phyloP scores from a whole-genome alignment of 345 rosid genomes.

The Bruguiera sexangula region DNA sequence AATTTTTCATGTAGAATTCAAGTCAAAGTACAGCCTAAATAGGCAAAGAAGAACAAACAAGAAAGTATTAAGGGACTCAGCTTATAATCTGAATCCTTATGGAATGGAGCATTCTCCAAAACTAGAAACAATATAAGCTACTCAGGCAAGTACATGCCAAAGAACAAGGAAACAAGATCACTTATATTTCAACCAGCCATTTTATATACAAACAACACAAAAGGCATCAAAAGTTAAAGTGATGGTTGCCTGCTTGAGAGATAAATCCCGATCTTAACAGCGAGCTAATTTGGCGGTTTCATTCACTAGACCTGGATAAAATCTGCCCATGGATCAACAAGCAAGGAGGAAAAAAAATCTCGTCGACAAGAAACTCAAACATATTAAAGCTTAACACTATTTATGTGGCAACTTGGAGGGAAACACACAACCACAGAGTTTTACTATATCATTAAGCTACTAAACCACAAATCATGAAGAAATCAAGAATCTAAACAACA shows the following conservation, averaged over 20 bases:
- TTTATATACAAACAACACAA: not conserved
- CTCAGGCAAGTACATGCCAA: too few relatives aligned
- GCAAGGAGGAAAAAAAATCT: constrained; percentile 9
- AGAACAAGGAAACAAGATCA: too few relatives aligned
- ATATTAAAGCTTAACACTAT: not conserved
- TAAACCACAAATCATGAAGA: constrained; percentile 7
- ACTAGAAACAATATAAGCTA: too few relatives aligned
- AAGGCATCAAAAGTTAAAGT: not conserved
- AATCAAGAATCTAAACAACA: constrained; percentile 9
- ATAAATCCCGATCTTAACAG: constrained; percentile 6
- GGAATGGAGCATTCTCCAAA: too few relatives aligned
- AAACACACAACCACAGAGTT: not conserved
- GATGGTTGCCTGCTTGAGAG: constrained; percentile 10
- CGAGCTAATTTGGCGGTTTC: constrained; percentile 10
- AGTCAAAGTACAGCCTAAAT: constrained; percentile 1
- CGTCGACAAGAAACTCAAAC: constrained; percentile 4
- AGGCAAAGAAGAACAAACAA: not conserved
- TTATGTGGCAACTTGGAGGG: not conserved
- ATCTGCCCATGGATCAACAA: constrained; percentile 7
- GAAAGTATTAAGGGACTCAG: not conserved
- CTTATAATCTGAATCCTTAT: not conserved
- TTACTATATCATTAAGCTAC: not conserved
- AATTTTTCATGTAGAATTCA: too few relatives aligned
- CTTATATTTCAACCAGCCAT: too few relatives aligned
- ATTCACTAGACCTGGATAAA: constrained; percentile 12